phyloP scores from a whole-genome alignment of 495 filamentous ascomycete genomes.

The Penicillium turbatum region DNA sequence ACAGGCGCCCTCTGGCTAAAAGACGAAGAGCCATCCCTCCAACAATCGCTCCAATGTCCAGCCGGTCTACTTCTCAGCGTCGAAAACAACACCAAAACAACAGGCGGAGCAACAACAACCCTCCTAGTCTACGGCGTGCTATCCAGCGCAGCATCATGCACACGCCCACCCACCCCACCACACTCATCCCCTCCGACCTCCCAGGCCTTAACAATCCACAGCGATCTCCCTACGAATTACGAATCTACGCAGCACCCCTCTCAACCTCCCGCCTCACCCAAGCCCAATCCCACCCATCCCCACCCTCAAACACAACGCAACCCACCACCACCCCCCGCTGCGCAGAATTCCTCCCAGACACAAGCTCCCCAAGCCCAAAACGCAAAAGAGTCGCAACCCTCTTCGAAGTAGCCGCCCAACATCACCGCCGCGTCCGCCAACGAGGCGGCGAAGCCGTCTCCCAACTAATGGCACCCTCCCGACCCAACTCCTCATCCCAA shows the following conservation, averaged over 20 bases:
- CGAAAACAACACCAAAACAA: conserved; percentile 18
- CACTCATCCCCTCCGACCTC: conserved; percentile 38
- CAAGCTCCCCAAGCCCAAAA: conserved; percentile 46
- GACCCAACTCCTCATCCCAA: conserved; percentile 32
- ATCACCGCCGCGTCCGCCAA: conserved; percentile 49
- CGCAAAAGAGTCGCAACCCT: conserved; percentile 51
- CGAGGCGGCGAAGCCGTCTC: conserved; percentile 54
- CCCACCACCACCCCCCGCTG: conserved; percentile 17
- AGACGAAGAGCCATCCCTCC: conserved; percentile 29
- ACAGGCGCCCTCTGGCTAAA: conserved; percentile 34
- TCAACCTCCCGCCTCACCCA: conserved; percentile 32
- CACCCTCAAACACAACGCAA: conserved; percentile 20
- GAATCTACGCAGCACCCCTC: conserved; percentile 41
- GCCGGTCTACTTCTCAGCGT: conserved; percentile 39
- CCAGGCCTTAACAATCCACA: conserved; percentile 9
- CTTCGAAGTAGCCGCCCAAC: conserved; percentile 58
- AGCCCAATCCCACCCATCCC: conserved; percentile 34
- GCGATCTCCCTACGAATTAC: conserved; percentile 28
- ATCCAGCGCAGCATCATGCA: conserved; percentile 25
- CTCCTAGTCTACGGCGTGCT: conserved; percentile 52
- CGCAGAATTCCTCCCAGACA: conserved; percentile 41
- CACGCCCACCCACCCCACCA: conserved; percentile 46
- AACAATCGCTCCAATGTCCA: conserved; percentile 38
- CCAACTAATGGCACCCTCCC: conserved; percentile 47
- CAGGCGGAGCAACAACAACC: conserved; percentile 41